Evolutionary conservation across 768 basidiomycete species (phyloP), one percentile per base, ranked within the genome.

Genomic region (Phlebiopsis flavidoalba): DNA sequence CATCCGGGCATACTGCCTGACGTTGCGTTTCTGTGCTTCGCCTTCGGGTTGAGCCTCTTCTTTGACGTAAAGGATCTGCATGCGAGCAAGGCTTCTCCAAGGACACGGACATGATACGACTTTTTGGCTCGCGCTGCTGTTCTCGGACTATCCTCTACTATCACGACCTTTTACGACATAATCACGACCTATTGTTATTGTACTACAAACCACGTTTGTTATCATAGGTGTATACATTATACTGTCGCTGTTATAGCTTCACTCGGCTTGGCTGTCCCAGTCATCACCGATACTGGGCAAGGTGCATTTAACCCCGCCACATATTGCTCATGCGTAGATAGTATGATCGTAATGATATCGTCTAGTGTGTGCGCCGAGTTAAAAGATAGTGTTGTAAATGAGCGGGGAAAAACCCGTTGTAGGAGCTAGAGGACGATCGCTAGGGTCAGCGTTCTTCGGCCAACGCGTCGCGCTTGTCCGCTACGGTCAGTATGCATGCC

Each of bases 31-130:
- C 71, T 88, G 14, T 78, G 76, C 57, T 66, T 88, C 46, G 70
- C 79, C 1, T 90, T 87, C 66, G 77, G 76, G 10, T 64, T 84
- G 26, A 83, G 80, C 65, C 70, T 78, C 19, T 88, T 85, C 70
- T 87, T 88, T 68, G 84, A 83, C 60, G 79, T 88, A 54, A 85
- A 87, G 70, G 88, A 89, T 70, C 66, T 88, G 36, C 75, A 80
- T 63, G 75, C 78, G 21, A 87, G 86, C 71, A 83, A 81, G 64
- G 72, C 74, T 33, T 86, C 84, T 15, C 88, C 87, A 60, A 79
- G 88, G 74, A 87, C 85, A 64, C 77, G 79, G 66, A 74, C 75
- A 68, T 80, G 62, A 48, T n/a, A 26, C 43, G 11, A 10, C 24
- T 24, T 47, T 31, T 46, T 2, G n/a, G 40, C 40, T 43, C 17